phyloP scores from a whole-genome alignment of 768 basidiomycete genomes.

The Panaeolus papilionaceus region DNA sequence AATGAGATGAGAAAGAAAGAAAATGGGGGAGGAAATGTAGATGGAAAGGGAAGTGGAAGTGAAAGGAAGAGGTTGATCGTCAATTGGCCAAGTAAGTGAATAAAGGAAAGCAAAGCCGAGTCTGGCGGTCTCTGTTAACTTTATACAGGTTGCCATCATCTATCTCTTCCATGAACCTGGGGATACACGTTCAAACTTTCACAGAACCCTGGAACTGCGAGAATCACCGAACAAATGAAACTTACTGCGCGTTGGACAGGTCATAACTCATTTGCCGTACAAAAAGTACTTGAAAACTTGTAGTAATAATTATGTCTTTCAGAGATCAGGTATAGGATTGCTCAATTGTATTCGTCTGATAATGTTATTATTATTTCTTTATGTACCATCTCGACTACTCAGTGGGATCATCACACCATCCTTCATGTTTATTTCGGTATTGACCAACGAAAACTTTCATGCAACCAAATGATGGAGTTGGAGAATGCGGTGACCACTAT shows the following conservation, averaged over 20 bases:
- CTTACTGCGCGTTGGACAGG: background rate
- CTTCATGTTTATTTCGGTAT: background rate
- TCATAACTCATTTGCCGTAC: background rate
- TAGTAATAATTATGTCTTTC: no score
- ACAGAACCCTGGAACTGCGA: constrained; percentile 6
- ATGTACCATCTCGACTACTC: no score
- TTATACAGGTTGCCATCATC: background rate
- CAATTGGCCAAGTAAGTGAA: background rate
- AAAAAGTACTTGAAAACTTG: background rate
- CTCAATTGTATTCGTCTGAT: no score
- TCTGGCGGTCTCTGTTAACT: constrained; percentile 4
- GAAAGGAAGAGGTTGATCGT: constrained; percentile 13
- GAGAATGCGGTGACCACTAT: background rate
- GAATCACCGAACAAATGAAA: background rate
- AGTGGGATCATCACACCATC: background rate
- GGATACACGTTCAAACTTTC: background rate
- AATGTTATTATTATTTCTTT: no score
- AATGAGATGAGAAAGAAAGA: background rate
- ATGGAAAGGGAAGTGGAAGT: constrained; percentile 10
- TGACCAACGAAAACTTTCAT: background rate
- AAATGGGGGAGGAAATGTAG: background rate
- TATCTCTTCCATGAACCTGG: background rate
- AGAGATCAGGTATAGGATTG: no score
- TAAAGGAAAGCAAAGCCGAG: constrained; percentile 13
- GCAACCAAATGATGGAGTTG: background rate